Evolutionary conservation across 257 asterid species (phyloP).

Genomic region (Gardenia jasminoides): DNA sequence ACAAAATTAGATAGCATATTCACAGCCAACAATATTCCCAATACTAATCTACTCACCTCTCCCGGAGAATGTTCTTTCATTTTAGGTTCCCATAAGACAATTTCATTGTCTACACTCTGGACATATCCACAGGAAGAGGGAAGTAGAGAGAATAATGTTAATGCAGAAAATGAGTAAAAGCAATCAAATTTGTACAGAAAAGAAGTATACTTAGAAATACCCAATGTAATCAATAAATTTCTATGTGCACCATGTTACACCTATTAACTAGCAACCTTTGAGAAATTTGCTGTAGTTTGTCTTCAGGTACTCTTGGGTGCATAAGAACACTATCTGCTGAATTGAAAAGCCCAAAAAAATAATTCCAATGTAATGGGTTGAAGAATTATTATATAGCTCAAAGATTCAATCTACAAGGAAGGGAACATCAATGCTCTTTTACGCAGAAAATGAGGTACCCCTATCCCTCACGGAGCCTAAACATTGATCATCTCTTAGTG

Average conservation of each 20-base stretch:
- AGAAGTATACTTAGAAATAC: not conserved
- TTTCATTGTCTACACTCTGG: conserved; percentile 97
- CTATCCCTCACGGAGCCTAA: not conserved
- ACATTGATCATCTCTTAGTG: not conserved
- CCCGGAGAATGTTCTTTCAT: conserved; percentile 96
- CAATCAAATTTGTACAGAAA: not conserved
- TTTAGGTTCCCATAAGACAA: conserved; percentile 95
- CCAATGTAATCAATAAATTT: not conserved
- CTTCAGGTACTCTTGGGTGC: not conserved
- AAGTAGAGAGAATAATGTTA: not conserved
- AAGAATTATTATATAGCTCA: not conserved
- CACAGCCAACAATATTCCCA: not conserved
- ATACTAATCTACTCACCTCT: conserved; percentile 59
- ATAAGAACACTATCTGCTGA: not conserved
- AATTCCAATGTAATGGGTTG: not conserved
- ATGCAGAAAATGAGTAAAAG: conserved; percentile 4
- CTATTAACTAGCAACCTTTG: not conserved
- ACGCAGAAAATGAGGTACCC: not conserved
- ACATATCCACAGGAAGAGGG: conserved; percentile 16
- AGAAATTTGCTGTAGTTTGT: not conserved
- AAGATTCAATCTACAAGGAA: not conserved
- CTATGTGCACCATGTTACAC: not conserved
- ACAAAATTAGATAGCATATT: conserved; percentile 4
- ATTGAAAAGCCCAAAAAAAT: not conserved
- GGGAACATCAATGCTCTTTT: not conserved